Conservation (phyloP, 768 basidiomycete species). For the Termitomyces sp. region DNA sequence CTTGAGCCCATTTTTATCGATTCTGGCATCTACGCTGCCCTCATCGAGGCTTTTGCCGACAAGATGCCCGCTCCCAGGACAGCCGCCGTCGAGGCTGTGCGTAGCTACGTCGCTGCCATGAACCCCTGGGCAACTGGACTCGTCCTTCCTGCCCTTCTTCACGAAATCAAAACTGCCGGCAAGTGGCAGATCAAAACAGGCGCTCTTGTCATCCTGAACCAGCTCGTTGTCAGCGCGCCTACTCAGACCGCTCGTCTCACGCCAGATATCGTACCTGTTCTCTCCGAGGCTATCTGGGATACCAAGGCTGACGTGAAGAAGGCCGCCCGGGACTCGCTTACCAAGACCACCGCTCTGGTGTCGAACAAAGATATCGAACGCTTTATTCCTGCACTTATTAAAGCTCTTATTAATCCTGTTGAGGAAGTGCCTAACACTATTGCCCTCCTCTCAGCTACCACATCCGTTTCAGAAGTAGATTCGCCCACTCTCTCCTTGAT, state of each 20-base stretch:
- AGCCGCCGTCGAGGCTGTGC: constrained; percentile 80
- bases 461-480: constrained; percentile 99
- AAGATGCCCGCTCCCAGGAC: constrained; percentile 87
- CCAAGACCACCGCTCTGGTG: constrained; percentile 89
- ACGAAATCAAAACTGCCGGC: constrained; percentile 91
- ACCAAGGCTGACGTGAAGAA: constrained; percentile 99
- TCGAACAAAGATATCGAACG: constrained; percentile 98
- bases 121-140: constrained; percentile 85
- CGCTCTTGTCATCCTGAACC: constrained; percentile 73
- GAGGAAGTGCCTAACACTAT: constrained; percentile 98
- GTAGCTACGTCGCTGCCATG: constrained; percentile 67
- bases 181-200: constrained; percentile 98
- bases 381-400: constrained; percentile 97
- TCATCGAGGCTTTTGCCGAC: constrained; percentile 92
- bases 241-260: constrained; percentile 82
- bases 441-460: constrained; percentile 92
- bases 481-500: constrained; percentile 95
- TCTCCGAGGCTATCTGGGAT: constrained; percentile 96
- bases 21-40: constrained; percentile 79
- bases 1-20: constrained; percentile 87
- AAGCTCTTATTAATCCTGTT: constrained; percentile 96
- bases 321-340: constrained; percentile 90
- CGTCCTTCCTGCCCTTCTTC: constrained; percentile 82
- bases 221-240: constrained; percentile 80
- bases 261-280: constrained; percentile 91